A percentile compares a stretch with the other conserved stretches of the same genome.
These are phyloP conservation scores for Domatiomyces globalis DNA, from an alignment of 2,329 filamentous ascomycete species.

Conservation along the genomic window DNA sequence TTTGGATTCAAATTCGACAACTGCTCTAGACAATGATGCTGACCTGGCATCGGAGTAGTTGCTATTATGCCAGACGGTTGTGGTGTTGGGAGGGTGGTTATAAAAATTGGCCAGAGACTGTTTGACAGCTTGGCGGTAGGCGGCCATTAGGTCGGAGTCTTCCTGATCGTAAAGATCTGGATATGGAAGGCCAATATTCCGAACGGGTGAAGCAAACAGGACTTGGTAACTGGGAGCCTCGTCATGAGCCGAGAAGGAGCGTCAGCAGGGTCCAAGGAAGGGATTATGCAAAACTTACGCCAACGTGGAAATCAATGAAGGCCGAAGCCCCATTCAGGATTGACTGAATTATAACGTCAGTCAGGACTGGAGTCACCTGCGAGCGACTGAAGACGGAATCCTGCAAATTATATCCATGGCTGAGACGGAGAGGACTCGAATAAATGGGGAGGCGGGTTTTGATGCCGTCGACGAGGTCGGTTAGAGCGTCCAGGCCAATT, in stretches of 20 bases:
- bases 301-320: not conserved
- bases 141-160: conserved; percentile 36
- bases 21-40: conserved; percentile 26
- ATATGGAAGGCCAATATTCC: conserved; percentile 41
- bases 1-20: conserved; percentile 44
- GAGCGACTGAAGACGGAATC: not conserved
- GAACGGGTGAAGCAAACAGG: conserved; percentile 31
- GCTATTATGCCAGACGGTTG: not conserved
- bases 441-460: conserved; percentile 30
- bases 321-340: not conserved
- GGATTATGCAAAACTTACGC: not conserved
- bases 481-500: conserved; percentile 41
- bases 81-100: not conserved
- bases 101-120: not conserved
- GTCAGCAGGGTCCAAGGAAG: not conserved
- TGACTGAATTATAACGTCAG: not conserved
- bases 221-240: conserved; percentile 40
- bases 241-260: conserved; percentile 28
- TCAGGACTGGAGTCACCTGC: not conserved
- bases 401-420: not conserved
- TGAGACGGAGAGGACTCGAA: not conserved
- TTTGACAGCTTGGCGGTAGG: conserved; percentile 31
- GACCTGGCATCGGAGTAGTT: not conserved
- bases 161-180: conserved; percentile 42
- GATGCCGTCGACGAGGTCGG: conserved; percentile 39